These are phyloP conservation scores for Amylostereum chailletii DNA, from an alignment of 1,284 basidiomycete species.

Conservation along the genomic window DNA sequence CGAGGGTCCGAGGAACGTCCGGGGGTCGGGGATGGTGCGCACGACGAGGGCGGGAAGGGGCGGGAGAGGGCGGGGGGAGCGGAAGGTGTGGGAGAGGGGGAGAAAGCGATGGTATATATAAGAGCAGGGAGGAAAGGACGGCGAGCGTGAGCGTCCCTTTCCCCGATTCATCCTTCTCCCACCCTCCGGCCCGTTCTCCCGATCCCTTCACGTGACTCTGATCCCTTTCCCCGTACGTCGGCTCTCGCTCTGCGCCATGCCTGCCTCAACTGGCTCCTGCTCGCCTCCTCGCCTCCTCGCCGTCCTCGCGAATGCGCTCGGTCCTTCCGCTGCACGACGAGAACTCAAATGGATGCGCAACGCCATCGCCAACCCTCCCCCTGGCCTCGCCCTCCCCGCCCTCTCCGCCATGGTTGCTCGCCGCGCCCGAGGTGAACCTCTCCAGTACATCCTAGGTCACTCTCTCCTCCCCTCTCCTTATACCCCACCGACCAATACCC, in stretches of 20 bases:
- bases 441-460: slow-evolving; percentile 86
- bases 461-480: slow-evolving; percentile 13
- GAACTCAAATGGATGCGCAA: slow-evolving; percentile 62
- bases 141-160: neutral
- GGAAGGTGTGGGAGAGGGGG: slow-evolving; percentile 1
- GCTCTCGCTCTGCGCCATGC: slow-evolving; percentile 8
- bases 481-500: slow-evolving; percentile 5
- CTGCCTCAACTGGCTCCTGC: neutral
- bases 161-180: neutral
- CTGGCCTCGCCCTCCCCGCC: slow-evolving; percentile 11
- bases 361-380: slow-evolving; percentile 16
- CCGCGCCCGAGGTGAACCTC: slow-evolving; percentile 61
- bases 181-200: neutral
- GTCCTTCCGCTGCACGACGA: slow-evolving; percentile 33
- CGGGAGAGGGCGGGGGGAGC: neutral
- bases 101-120: slow-evolving; percentile 9
- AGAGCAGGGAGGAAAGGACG: slow-evolving; percentile 1
- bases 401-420: slow-evolving; percentile 44
- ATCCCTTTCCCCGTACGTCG: neutral
- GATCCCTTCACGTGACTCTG: neutral
- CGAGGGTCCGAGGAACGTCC: slow-evolving; percentile 13
- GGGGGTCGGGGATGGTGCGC: slow-evolving; percentile 11
- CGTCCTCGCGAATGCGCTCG: slow-evolving; percentile 28
- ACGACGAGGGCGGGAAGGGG: neutral
- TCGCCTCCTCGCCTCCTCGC: slow-evolving; percentile 16